Conservation (phyloP, 352 stramenopile species). For the Phytophthora sansomeana region DNA sequence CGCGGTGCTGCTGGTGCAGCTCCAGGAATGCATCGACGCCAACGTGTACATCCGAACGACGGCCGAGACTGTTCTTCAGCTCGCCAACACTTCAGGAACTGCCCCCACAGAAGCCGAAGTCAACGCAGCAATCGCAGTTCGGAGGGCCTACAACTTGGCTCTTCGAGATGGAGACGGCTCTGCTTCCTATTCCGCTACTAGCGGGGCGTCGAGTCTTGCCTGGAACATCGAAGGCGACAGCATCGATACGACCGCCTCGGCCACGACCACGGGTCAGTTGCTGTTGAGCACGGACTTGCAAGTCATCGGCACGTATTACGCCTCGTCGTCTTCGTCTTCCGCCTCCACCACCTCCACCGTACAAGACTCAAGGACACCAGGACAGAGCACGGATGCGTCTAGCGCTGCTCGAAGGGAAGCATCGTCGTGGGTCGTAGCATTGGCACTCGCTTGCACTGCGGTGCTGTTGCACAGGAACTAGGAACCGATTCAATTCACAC, state of each 20-base stretch:
- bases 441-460: constrained; percentile 10
- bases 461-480: constrained; percentile 29
- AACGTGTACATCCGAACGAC: constrained; percentile 44
- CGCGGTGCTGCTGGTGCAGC: constrained; percentile 39
- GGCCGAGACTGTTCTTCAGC: constrained; percentile 39
- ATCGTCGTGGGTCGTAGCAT: constrained; percentile 11
- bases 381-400: constrained; percentile 18
- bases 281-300: constrained; percentile 41
- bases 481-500: constrained; percentile 28
- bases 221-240: constrained; percentile 41
- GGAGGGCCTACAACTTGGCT: constrained; percentile 38
- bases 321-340: constrained; percentile 19
- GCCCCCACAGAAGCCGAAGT: constrained; percentile 37
- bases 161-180: constrained; percentile 29
- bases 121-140: constrained; percentile 32
- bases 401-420: constrained; percentile 1
- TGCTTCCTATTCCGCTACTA: constrained; percentile 20
- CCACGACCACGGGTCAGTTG: constrained; percentile 27
- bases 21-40: constrained; percentile 40
- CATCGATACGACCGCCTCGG: constrained; percentile 33
- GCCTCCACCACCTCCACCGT: constrained; percentile 16
- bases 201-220: constrained; percentile 17
- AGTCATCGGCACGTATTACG: constrained; percentile 45
- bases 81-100: constrained; percentile 19
- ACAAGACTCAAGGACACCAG: constrained; percentile 14